These are phyloP conservation scores for Rheum nobile DNA, from an alignment of 148 eudicot species.

Conservation along the genomic window DNA sequence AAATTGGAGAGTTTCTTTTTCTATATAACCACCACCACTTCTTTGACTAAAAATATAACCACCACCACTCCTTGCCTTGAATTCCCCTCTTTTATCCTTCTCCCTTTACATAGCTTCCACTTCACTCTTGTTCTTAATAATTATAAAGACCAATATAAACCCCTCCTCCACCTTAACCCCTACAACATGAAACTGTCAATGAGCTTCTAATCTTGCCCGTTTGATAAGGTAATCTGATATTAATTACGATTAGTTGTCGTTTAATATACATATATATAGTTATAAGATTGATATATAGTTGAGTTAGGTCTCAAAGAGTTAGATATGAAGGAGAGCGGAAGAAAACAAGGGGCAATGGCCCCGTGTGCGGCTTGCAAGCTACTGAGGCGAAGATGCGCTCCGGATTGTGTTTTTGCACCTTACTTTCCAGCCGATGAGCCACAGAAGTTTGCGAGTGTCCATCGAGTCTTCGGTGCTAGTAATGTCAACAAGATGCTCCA, in stretches of 20 bases:
- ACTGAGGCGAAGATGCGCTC: constrained; percentile 40
- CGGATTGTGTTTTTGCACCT: constrained; percentile 47
- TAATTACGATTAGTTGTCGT: neutral
- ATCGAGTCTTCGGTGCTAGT: constrained; percentile 60
- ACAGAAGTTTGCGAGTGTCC: constrained; percentile 53
- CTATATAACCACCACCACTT: neutral
- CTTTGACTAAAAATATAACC: too few species aligned
- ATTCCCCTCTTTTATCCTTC: neutral
- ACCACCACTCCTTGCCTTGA: neutral
- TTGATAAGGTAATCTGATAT: too few species aligned
- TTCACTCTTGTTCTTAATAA: constrained; percentile 23
- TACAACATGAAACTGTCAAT: neutral
- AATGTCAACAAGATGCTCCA: constrained; percentile 29
- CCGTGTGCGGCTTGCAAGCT: constrained; percentile 62
- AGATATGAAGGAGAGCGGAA: constrained; percentile 5
- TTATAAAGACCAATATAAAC: constrained; percentile 1
- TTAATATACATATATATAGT: neutral
- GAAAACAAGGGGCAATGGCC: constrained; percentile 12
- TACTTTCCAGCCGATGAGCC: constrained; percentile 56
- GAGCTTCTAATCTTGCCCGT: neutral
- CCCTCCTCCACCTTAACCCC: neutral
- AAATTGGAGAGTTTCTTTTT: neutral
- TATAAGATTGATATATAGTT: neutral
- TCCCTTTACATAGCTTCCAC: constrained; percentile 13
- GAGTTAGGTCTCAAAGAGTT: too few species aligned